These are phyloP conservation scores for Trypanosoma lewisi DNA, from an alignment of 208 protist species.

Conservation along the genomic window DNA sequence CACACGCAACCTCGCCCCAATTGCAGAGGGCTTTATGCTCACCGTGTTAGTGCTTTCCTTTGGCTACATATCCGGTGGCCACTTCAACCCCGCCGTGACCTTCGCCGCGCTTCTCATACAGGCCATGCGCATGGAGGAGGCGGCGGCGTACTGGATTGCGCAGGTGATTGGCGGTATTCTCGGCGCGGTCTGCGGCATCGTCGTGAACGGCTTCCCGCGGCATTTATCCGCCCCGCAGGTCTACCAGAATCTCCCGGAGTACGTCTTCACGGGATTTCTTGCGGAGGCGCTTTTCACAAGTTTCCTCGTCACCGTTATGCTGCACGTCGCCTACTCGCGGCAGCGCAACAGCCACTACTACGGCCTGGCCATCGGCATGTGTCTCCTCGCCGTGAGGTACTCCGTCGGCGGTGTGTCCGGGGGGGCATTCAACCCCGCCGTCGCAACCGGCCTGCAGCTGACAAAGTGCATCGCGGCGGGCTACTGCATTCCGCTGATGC, in stretches of 20 bases:
- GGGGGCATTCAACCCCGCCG: constrained; percentile 81
- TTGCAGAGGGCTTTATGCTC: constrained; percentile 79
- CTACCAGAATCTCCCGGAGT: constrained; percentile 55
- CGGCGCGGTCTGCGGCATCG: constrained; percentile 48
- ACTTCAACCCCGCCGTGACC: constrained; percentile 85
- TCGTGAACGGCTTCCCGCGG: constrained; percentile 60
- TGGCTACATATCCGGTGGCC: constrained; percentile 78
- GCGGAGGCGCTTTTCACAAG: constrained; percentile 65
- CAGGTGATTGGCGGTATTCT: constrained; percentile 74
- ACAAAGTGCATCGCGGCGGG: constrained; percentile 71
- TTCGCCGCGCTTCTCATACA: constrained; percentile 61
- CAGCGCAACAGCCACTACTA: constrained; percentile 76
- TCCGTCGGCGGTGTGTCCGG: constrained; percentile 75
- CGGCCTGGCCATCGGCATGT: constrained; percentile 80
- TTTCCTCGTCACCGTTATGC: constrained; percentile 68
- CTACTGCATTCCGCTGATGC: constrained; percentile 69
- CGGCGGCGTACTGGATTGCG: constrained; percentile 76
- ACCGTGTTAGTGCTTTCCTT: constrained; percentile 81
- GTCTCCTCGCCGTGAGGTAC: constrained; percentile 63
- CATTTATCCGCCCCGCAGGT: constrained; percentile 75
- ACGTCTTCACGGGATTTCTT: constrained; percentile 67
- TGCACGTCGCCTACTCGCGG: constrained; percentile 77
- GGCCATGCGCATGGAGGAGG: constrained; percentile 72
- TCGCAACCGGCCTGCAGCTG: constrained; percentile 68
- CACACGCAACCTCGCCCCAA: constrained; percentile 77